A percentile compares a stretch with the other conserved stretches of the same genome.
Evolutionary conservation across 1,284 basidiomycete genomes (phyloP).

Genomic region (Ganoderma leucocontextum): DNA sequence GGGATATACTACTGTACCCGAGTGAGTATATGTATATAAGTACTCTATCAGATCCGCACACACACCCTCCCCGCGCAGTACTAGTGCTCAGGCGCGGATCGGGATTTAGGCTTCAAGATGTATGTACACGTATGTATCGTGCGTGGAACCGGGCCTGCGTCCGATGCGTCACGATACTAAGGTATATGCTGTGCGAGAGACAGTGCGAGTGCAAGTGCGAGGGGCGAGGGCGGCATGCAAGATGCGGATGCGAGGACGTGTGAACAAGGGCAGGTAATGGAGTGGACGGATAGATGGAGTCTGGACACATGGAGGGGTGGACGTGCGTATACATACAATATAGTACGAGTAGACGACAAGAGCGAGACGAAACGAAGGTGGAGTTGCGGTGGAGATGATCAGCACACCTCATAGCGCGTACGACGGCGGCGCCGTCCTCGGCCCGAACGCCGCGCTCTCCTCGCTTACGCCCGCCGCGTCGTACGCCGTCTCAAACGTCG

Average conservation of each 20-base stretch:
- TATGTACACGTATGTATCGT: background rate
- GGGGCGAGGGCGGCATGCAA: background rate
- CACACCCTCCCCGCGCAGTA: too few relatives aligned
- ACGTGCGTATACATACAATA: background rate
- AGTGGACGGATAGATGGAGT: background rate
- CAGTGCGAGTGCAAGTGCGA: background rate
- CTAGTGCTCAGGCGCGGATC: too few relatives aligned
- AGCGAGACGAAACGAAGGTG: background rate
- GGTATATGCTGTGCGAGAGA: slow-evolving; percentile 8
- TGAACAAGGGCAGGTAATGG: background rate
- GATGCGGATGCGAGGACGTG: background rate
- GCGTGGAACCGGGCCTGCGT: background rate
- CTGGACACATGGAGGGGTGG: background rate
- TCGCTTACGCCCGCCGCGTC: slow-evolving; percentile 7
- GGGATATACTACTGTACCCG: too few relatives aligned
- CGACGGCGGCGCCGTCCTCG: slow-evolving; percentile 14
- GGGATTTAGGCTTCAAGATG: too few relatives aligned
- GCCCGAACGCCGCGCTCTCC: background rate
- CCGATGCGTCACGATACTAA: background rate
- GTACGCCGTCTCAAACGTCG: slow-evolving; percentile 20
- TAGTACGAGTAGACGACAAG: background rate
- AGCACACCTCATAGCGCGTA: slow-evolving; percentile 4
- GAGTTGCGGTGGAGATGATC: too few relatives aligned
- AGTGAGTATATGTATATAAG: too few relatives aligned
- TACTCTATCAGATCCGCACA: too few relatives aligned